phyloP scores from a whole-genome alignment of 257 asterid genomes.

The Osmanthus fragrans region DNA sequence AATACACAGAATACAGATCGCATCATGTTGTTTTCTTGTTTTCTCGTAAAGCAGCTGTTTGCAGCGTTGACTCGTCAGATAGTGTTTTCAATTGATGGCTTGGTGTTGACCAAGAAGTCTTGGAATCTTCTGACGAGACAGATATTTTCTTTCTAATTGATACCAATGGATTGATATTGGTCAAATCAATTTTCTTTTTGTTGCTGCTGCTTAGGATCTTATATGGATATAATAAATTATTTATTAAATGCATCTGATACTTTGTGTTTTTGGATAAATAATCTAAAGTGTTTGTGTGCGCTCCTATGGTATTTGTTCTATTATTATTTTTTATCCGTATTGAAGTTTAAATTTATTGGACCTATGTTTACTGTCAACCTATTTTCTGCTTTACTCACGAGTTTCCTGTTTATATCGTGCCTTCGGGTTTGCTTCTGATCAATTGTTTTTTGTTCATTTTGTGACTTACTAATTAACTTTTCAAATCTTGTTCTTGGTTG shows the following conservation, averaged over 20 bases:
- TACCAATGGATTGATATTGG: not conserved
- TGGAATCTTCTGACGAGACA: not conserved
- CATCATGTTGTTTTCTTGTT: not conserved
- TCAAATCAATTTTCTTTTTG: not conserved
- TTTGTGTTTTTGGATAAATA: not conserved
- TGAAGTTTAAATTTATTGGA: not conserved
- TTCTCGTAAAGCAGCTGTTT: not conserved
- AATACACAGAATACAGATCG: not conserved
- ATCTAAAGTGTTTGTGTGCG: not conserved
- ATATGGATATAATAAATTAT: not conserved
- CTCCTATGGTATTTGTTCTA: not conserved
- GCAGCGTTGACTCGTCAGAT: not conserved
- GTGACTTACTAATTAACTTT: not conserved
- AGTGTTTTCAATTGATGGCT: not conserved
- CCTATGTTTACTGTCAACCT: not conserved
- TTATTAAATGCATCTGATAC: not conserved
- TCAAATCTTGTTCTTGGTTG: not conserved
- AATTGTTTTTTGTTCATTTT: not conserved
- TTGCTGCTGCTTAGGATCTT: not conserved
- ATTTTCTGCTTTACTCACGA: not conserved
- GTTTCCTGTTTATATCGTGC: not conserved
- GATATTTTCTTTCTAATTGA: not conserved
- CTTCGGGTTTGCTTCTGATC: not conserved
- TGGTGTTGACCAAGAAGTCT: not conserved
- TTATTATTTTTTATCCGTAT: not conserved